These are phyloP conservation scores for Phytophthora agathidicida DNA, from an alignment of 352 stramenopile species.

Conservation along the genomic window DNA sequence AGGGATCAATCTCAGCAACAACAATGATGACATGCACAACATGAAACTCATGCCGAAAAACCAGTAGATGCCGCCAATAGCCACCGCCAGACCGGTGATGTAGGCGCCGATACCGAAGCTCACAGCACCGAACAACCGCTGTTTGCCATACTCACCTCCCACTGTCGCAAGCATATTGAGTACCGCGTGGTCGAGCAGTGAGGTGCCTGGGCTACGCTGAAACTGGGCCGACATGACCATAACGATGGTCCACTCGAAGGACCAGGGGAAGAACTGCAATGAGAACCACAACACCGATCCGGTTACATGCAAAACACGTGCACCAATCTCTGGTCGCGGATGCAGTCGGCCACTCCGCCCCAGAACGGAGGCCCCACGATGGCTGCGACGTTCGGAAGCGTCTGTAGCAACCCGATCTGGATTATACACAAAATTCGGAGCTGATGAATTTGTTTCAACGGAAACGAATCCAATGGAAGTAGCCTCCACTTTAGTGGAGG, in stretches of 20 bases:
- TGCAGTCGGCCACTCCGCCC: constrained; percentile 62
- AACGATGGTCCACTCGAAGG: constrained; percentile 47
- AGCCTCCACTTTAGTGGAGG: too few species aligned
- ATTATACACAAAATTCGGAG: too few species aligned
- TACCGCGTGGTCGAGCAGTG: constrained; percentile 72
- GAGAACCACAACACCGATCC: constrained; percentile 54
- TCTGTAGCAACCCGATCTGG: constrained; percentile 75
- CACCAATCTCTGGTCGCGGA: constrained; percentile 55
- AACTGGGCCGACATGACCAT: constrained; percentile 62
- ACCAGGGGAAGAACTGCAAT: constrained; percentile 48
- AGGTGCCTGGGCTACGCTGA: constrained; percentile 42
- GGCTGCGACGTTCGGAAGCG: constrained; percentile 52
- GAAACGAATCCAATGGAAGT: too few species aligned
- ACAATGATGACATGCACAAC: constrained; percentile 50
- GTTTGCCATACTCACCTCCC: constrained; percentile 78
- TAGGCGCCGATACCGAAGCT: constrained; percentile 67
- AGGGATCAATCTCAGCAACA: constrained; percentile 62
- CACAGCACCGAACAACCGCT: constrained; percentile 73
- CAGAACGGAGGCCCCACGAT: constrained; percentile 73
- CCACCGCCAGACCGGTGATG: constrained; percentile 57
- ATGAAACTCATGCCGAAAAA: constrained; percentile 61
- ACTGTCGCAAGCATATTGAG: constrained; percentile 60
- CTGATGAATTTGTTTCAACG: too few species aligned
- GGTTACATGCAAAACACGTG: constrained; percentile 61
- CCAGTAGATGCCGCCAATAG: constrained; percentile 55